Base-by-base conservation (phyloP, 2,329 filamentous ascomycete species). In the Endoconidiophora polonica region DNA sequence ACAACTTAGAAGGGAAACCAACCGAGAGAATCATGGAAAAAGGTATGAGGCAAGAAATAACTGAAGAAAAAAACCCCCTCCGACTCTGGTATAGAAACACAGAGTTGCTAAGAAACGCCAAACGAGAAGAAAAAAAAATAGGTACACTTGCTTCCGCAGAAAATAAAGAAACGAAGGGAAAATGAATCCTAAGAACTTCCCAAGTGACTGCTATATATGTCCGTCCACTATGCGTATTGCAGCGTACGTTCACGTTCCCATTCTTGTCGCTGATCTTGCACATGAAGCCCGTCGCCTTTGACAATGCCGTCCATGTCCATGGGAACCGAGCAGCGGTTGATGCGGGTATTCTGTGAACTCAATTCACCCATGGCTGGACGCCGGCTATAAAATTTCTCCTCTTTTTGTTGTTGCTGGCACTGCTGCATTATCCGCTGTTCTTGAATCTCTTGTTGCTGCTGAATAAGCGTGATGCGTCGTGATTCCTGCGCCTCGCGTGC, bases 221-320 rank as follows among this genome's bases (percentile, higher is more conserved):
- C n/a, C 23, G 14, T 12, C n/a, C 2, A n/a, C 44, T 20, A 10
- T 16, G 18, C 26, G 18, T 37, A 6, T n/a, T 22, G 36, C 36
- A n/a, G 14, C 4, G 12, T 23, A 46, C 26, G 26, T 10, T 33
- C 26, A 33, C 26, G 26, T 10, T 33, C 26, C 26, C 26, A 29
- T 46, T 22, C 10, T 46, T 37, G 36, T 37, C 44, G 44, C 14
- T 46, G 38, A 33, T 33, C 26, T 33, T 33, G 26, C 26, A 33
- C 26, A 33, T 33, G 26, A 6, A 33, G 12, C 12, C 26, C 18
- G 14, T 40, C 42, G 5, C 24, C 42, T 26, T 26, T 44, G 16
- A 44, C 42, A 16, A 44, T 26, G 4, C 42, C 42, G 42, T 52
- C 49, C 49, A 51, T 43, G 20, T 46, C 44, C 49, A 51, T 46